phyloP scores from a whole-genome alignment of 805 yeast species.

The Myxozyma neotropica region DNA sequence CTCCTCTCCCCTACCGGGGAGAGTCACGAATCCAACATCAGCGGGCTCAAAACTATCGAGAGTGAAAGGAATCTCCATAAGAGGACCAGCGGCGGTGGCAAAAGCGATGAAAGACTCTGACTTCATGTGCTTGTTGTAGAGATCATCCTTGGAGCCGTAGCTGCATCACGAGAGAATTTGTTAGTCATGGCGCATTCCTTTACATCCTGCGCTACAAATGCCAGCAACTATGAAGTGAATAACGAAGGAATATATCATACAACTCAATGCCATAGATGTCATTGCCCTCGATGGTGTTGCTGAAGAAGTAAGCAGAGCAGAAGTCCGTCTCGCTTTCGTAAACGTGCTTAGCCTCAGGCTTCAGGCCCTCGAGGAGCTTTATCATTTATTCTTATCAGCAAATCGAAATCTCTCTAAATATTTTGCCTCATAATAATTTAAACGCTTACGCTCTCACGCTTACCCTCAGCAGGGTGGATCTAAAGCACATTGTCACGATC shows the following conservation, averaged over 20 bases:
- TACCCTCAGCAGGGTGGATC: slow-evolving; percentile 7
- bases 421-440: too few species aligned
- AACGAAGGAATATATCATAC: slow-evolving; percentile 5
- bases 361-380: slow-evolving; percentile 19
- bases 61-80: slow-evolving; percentile 7
- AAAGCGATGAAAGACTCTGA: slow-evolving; percentile 22
- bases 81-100: slow-evolving; percentile 11
- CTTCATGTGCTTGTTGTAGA: slow-evolving; percentile 20
- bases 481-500: background rate
- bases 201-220: too few species aligned
- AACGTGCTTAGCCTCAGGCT: slow-evolving; percentile 25
- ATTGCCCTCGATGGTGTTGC: slow-evolving; percentile 2
- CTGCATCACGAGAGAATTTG: slow-evolving; percentile 1
- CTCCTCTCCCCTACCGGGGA: slow-evolving; percentile 16
- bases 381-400: background rate
- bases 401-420: background rate
- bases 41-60: slow-evolving; percentile 24
- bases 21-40: slow-evolving; percentile 28
- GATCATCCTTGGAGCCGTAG: slow-evolving; percentile 20
- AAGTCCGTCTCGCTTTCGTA: slow-evolving; percentile 13
- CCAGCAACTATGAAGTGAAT: background rate
- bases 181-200: too few species aligned
- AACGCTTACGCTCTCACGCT: slow-evolving; percentile 14
- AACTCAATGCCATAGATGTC: slow-evolving; percentile 21
- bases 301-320: slow-evolving; percentile 23